These are phyloP conservation scores for Ascochyta koolunga DNA, from an alignment of 2,329 filamentous ascomycete species.

Conservation along the genomic window DNA sequence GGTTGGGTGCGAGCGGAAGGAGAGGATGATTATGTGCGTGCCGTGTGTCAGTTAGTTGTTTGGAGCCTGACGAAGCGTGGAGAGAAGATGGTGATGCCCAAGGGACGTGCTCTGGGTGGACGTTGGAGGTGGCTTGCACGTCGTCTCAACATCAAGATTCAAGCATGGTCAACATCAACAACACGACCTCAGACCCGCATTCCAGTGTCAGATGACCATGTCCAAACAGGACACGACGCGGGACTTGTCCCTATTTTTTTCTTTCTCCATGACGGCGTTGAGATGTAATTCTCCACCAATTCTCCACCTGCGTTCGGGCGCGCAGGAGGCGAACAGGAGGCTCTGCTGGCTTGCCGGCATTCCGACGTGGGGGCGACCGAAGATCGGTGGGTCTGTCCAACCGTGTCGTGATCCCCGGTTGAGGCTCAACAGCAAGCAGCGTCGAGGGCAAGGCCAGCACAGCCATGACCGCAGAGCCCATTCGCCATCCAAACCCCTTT, in stretches of 20 bases:
- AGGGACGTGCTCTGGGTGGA: slow-evolving; percentile 2
- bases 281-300: slow-evolving; percentile 18
- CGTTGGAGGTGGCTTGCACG: background rate
- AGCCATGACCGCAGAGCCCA: background rate
- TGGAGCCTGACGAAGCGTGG: too few relatives aligned
- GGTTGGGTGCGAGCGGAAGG: too few relatives aligned
- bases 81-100: slow-evolving; percentile 1
- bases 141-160: too few relatives aligned
- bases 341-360: slow-evolving; percentile 14
- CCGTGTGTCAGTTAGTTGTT: too few relatives aligned
- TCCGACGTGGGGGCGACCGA: slow-evolving; percentile 14
- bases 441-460: background rate
- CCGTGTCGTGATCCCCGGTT: slow-evolving; percentile 2
- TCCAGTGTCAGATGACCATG: background rate
- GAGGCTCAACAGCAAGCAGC: slow-evolving; percentile 1
- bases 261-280: slow-evolving; percentile 15
- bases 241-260: background rate
- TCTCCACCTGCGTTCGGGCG: slow-evolving; percentile 6
- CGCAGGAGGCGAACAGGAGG: slow-evolving; percentile 12
- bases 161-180: background rate
- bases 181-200: background rate
- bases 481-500: background rate
- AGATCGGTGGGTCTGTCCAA: slow-evolving; percentile 14
- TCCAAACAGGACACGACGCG: background rate
- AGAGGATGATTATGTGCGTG: too few relatives aligned